Percentiles rank a stretch among this genome's conserved stretches.
These are phyloP conservation scores for Neodidymelliopsis sp. DNA, from an alignment of 2,329 filamentous ascomycete genomes.

Conservation along the genomic window DNA sequence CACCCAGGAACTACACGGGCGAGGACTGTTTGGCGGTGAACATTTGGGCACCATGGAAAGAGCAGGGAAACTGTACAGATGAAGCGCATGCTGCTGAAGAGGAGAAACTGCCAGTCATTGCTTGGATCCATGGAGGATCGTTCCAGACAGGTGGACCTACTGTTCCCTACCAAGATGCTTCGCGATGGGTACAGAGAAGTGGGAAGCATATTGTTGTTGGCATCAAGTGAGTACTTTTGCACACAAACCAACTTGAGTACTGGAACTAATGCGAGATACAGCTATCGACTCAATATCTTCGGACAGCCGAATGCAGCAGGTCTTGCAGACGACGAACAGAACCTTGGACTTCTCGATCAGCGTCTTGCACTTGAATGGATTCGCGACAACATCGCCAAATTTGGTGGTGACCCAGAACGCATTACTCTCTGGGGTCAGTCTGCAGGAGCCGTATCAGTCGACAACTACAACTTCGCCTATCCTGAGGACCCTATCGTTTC, in stretches of 20 bases:
- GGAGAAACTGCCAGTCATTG: constrained; percentile 52
- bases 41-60: constrained; percentile 53
- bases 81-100: constrained; percentile 15
- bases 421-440: constrained; percentile 53
- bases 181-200: constrained; percentile 42
- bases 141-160: constrained; percentile 55
- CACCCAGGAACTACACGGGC: constrained; percentile 28
- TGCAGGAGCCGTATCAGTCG: constrained; percentile 51
- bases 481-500: constrained; percentile 56
- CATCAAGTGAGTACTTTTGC: constrained; percentile 37
- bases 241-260: neutral
- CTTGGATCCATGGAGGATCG: constrained; percentile 59
- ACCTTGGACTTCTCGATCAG: constrained; percentile 52
- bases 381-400: constrained; percentile 49
- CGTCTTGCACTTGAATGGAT: constrained; percentile 51
- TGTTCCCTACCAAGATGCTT: constrained; percentile 49
- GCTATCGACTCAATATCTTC: constrained; percentile 51
- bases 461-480: constrained; percentile 60
- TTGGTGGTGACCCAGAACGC: constrained; percentile 44
- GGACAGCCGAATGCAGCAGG: constrained; percentile 50
- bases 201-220: constrained; percentile 47
- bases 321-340: constrained; percentile 39
- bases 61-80: constrained; percentile 9
- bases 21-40: constrained; percentile 59
- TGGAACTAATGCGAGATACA: constrained; percentile 3